A percentile compares a stretch with the other conserved stretches of the same genome.
Evolutionary conservation across 2,329 filamentous ascomycete genomes (phyloP).

Genomic region (Herpotrichia juniperi): DNA sequence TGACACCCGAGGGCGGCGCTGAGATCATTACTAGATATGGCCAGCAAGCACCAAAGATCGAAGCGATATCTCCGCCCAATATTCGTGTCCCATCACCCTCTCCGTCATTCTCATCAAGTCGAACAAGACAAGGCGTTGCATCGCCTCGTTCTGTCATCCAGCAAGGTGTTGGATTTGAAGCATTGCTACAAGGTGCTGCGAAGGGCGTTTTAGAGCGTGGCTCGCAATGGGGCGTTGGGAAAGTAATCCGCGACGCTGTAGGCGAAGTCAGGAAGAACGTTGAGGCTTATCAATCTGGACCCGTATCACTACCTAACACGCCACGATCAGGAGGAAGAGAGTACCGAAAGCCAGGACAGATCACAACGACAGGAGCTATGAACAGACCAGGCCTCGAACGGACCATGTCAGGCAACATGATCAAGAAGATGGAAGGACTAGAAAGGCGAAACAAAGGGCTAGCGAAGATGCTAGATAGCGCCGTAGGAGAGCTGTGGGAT

Average conservation of each 20-base stretch:
- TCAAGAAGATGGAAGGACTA: constrained; percentile 49
- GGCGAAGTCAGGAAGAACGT: constrained; percentile 81
- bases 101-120: constrained; percentile 28
- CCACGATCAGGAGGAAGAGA: constrained; percentile 43
- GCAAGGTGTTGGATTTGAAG: constrained; percentile 62
- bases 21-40: constrained; percentile 76
- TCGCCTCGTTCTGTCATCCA: constrained; percentile 38
- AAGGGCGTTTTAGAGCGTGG: constrained; percentile 75
- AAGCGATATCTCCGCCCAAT: constrained; percentile 29
- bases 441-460: constrained; percentile 71
- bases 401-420: constrained; percentile 25
- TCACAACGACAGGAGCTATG: constrained; percentile 22
- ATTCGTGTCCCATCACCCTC: constrained; percentile 35
- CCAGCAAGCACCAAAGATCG: constrained; percentile 44
- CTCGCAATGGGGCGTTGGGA: constrained; percentile 79
- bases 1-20: constrained; percentile 66
- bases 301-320: constrained; percentile 34
- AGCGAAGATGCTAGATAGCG: constrained; percentile 71
- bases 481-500: constrained; percentile 67
- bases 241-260: constrained; percentile 79
- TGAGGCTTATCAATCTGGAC: constrained; percentile 62
- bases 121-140: constrained; percentile 31
- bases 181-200: constrained; percentile 76
- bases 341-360: constrained; percentile 36
- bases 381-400: constrained; percentile 27